Percentiles rank a stretch among this genome's conserved stretches.
Conservation (phyloP, 805 yeast species). For the Scheffersomyces stipitis region DNA sequence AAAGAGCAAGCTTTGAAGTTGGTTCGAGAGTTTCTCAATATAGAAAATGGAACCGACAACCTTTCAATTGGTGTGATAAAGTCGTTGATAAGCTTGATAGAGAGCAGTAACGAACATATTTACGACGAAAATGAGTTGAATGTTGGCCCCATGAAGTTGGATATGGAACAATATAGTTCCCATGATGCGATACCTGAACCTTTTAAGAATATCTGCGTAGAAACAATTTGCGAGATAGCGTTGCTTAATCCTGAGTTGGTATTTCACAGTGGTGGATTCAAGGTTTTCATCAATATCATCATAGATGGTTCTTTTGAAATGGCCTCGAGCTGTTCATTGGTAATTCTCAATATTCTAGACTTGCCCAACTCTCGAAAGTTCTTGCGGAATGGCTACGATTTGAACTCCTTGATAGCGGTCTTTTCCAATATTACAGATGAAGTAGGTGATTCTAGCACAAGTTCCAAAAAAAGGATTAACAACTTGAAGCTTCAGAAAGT, state of each 20-base stretch:
- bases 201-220: slow-evolving; percentile 47
- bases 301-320: slow-evolving; percentile 17
- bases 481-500: slow-evolving; percentile 58
- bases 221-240: slow-evolving; percentile 39
- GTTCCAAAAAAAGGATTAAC: slow-evolving; percentile 20
- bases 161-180: neutral
- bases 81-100: slow-evolving; percentile 46
- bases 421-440: slow-evolving; percentile 55
- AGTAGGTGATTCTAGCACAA: slow-evolving; percentile 6
- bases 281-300: slow-evolving; percentile 39
- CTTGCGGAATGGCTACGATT: slow-evolving; percentile 60
- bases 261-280: slow-evolving; percentile 55
- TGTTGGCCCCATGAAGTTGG: neutral
- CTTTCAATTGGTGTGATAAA: slow-evolving; percentile 64
- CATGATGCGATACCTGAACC: slow-evolving; percentile 13
- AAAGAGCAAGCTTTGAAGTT: slow-evolving; percentile 76
- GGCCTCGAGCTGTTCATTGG: slow-evolving; percentile 32
- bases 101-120: slow-evolving; percentile 6
- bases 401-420: slow-evolving; percentile 63
- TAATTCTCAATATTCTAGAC: slow-evolving; percentile 58
- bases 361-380: slow-evolving; percentile 50
- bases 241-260: slow-evolving; percentile 41
- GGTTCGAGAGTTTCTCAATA: slow-evolving; percentile 58
- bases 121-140: neutral
- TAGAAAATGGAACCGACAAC: slow-evolving; percentile 49